phyloP scores from a whole-genome alignment of 2,329 filamentous ascomycete species.

The Drechslera avenae region DNA sequence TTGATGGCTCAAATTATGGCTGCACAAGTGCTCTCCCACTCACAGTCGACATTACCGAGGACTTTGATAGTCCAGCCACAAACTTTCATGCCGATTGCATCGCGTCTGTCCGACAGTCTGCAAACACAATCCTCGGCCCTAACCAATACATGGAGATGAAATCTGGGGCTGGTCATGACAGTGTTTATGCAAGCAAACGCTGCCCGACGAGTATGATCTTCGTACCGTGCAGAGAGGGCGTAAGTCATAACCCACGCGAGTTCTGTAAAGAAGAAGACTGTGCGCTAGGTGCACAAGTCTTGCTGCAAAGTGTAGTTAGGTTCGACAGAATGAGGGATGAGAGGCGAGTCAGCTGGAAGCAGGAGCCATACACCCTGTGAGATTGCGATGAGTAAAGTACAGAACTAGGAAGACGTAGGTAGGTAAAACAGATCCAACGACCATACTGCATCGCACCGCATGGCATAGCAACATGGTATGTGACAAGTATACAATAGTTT shows the following conservation, averaged over 20 bases:
- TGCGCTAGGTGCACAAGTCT: slow-evolving; percentile 54
- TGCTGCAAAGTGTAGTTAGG: slow-evolving; percentile 57
- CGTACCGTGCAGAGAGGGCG: slow-evolving; percentile 54
- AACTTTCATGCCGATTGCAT: slow-evolving; percentile 73
- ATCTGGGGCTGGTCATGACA: slow-evolving; percentile 68
- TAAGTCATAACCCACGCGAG: slow-evolving; percentile 56
- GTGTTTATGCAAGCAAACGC: slow-evolving; percentile 51
- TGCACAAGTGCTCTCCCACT: slow-evolving; percentile 58
- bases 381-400: neutral
- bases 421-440: neutral
- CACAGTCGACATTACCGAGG: slow-evolving; percentile 63
- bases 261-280: slow-evolving; percentile 55
- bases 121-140: slow-evolving; percentile 61
- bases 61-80: slow-evolving; percentile 63
- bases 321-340: slow-evolving; percentile 55
- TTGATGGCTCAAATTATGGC: slow-evolving; percentile 53
- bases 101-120: slow-evolving; percentile 65
- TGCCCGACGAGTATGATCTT: slow-evolving; percentile 58
- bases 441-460: too few relatives aligned
- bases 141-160: slow-evolving; percentile 60
- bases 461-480: too few relatives aligned
- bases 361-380: slow-evolving; percentile 33
- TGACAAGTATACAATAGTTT: too few relatives aligned
- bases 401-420: neutral
- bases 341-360: slow-evolving; percentile 39